These are phyloP conservation scores for Colletotrichum gigasporum DNA, from an alignment of 2,329 filamentous ascomycete species.

Conservation along the genomic window DNA sequence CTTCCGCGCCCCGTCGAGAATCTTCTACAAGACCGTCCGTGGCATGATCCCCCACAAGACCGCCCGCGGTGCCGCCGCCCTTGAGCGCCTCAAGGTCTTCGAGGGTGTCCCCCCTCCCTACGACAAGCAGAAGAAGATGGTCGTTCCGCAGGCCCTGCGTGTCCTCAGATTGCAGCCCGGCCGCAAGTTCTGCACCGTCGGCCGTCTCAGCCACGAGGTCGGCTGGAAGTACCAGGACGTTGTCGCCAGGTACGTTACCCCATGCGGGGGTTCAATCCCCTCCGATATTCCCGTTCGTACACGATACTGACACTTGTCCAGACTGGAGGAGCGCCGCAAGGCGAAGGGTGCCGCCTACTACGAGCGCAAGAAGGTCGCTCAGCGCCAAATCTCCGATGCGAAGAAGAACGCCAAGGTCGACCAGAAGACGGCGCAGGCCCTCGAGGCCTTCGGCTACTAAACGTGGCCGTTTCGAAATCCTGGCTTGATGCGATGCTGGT, in stretches of 20 bases:
- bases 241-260: slow-evolving; percentile 84
- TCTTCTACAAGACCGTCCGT: slow-evolving; percentile 99
- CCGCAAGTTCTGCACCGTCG: slow-evolving; percentile 99
- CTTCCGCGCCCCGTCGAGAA: slow-evolving; percentile 98
- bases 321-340: slow-evolving; percentile 99
- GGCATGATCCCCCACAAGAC: slow-evolving; percentile 99
- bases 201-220: slow-evolving; percentile 97
- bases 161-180: slow-evolving; percentile 97
- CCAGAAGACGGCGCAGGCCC: slow-evolving; percentile 86
- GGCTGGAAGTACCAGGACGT: slow-evolving; percentile 99
- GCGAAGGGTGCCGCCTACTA: slow-evolving; percentile 99
- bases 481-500: neutral
- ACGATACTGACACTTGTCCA: slow-evolving; percentile 49
- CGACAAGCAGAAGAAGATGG: slow-evolving; percentile 99
- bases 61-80: slow-evolving; percentile 91
- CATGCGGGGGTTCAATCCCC: no score
- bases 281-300: neutral
- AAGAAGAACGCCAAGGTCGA: slow-evolving; percentile 92
- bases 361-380: slow-evolving; percentile 98
- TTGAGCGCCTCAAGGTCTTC: slow-evolving; percentile 99
- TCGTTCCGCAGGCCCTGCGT: slow-evolving; percentile 97
- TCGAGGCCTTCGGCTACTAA: slow-evolving; percentile 94
- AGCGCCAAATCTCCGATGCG: slow-evolving; percentile 89
- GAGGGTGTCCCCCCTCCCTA: slow-evolving; percentile 99
- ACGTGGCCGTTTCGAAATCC: slow-evolving; percentile 32